Evolutionary conservation across 176 grass and related monocot genomes (phyloP).

Genomic region (Sorghum bicolor): Sorghum_bicolor_NCBIv3 NC_012877.2:22127001-22127500

Average conservation of each 20-base stretch:
- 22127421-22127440: not conserved
- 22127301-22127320: constrained; percentile 18
- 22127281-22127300: not conserved
- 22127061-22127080: too few relatives aligned
- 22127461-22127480: constrained; percentile 11
- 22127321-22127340: not conserved
- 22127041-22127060: too few relatives aligned
- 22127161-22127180: constrained; percentile 3
- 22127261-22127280: not conserved
- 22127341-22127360: not conserved
- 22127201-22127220: not conserved
- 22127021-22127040: too few relatives aligned
- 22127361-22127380: constrained; percentile 9
- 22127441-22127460: constrained; percentile 16
- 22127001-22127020: too few relatives aligned
- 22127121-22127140: not conserved
- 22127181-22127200: not conserved
- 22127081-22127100: too few relatives aligned
- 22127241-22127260: not conserved
- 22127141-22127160: not conserved
- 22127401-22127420: constrained; percentile 10
- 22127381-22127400: constrained; percentile 14
- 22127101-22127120: not conserved
- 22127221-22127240: not conserved
- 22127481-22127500: not conserved